A percentile compares a stretch with the other conserved stretches of the same genome.
Conservation (phyloP, 495 filamentous ascomycete genomes). For the Neurospora tetrasperma region DNA sequence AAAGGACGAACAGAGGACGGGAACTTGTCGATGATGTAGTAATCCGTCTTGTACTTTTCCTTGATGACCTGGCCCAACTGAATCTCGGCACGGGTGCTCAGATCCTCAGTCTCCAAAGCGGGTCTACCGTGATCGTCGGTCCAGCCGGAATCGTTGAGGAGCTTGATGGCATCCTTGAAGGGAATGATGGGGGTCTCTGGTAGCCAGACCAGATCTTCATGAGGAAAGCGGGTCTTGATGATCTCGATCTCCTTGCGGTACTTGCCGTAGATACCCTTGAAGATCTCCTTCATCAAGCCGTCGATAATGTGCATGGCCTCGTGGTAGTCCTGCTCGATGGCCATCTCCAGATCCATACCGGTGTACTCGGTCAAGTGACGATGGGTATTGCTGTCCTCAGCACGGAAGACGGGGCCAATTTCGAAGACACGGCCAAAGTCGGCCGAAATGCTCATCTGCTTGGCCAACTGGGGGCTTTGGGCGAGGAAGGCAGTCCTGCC, state of each 20-base stretch:
- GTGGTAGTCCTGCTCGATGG: constrained; percentile 80
- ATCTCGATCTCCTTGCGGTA: constrained; percentile 57
- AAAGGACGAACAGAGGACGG: constrained; percentile 75
- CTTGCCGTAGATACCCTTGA: constrained; percentile 64
- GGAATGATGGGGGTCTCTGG: constrained; percentile 72
- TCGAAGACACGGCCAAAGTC: constrained; percentile 89
- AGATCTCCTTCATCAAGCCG: constrained; percentile 76
- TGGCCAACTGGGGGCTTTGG: constrained; percentile 87
- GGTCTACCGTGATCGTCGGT: constrained; percentile 61
- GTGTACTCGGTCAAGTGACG: constrained; percentile 95
- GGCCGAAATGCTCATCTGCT: constrained; percentile 89
- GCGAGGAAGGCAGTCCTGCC: constrained; percentile 79
- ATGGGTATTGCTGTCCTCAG: constrained; percentile 94
- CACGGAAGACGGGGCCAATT: constrained; percentile 91
- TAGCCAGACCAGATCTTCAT: constrained; percentile 58
- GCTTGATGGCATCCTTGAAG: constrained; percentile 66
- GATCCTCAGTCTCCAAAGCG: constrained; percentile 61
- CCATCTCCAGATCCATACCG: constrained; percentile 91
- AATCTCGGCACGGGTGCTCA: constrained; percentile 80
- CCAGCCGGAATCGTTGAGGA: constrained; percentile 78
- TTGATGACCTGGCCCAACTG: constrained; percentile 71
- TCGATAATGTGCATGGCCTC: constrained; percentile 79
- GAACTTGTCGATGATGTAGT: constrained; percentile 93
- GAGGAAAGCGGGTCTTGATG: constrained; percentile 50
- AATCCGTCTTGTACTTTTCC: constrained; percentile 80